A percentile compares a stretch with the other conserved stretches of the same genome.
Evolutionary conservation across 768 basidiomycete species (phyloP).

Genomic region (Pluteus cervinus): DNA sequence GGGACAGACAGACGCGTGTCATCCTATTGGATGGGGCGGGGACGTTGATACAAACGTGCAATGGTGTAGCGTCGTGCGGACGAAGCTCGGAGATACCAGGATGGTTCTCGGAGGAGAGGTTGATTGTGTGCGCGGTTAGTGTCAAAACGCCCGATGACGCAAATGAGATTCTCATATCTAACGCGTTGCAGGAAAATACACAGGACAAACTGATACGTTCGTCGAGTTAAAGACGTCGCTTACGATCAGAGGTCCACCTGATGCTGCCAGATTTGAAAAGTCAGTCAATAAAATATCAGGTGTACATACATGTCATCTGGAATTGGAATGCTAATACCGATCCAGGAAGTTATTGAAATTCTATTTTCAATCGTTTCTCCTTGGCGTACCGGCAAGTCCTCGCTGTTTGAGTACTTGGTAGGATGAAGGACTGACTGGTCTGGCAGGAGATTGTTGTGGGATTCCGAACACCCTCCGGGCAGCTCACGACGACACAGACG

Average conservation of each 20-base stretch:
- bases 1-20: conserved; percentile 12
- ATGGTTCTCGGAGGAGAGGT: conserved; percentile 87
- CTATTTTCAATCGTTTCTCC: conserved; percentile 86
- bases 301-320: too few relatives aligned
- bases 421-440: conserved; percentile 4
- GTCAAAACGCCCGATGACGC: conserved; percentile 1
- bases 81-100: conserved; percentile 67
- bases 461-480: conserved; percentile 76
- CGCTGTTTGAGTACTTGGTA: conserved; percentile 5
- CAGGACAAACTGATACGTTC: conserved; percentile 58
- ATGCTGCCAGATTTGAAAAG: conserved; percentile 78
- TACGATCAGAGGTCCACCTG: conserved; percentile 53
- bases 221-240: conserved; percentile 88
- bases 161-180: conserved; percentile 6
- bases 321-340: too few relatives aligned
- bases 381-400: conserved; percentile 77
- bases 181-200: conserved; percentile 44
- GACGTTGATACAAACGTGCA: conserved; percentile 86
- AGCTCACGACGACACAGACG: conserved; percentile 55
- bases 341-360: conserved; percentile 84
- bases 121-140: conserved; percentile 76
- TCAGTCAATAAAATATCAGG: too few relatives aligned
- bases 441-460: conserved; percentile 78
- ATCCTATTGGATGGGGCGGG: conserved; percentile 66
- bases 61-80: conserved; percentile 88